These are phyloP conservation scores for Fusarium dimerum DNA, from an alignment of 2,329 filamentous ascomycete genomes.

Conservation along the genomic window DNA sequence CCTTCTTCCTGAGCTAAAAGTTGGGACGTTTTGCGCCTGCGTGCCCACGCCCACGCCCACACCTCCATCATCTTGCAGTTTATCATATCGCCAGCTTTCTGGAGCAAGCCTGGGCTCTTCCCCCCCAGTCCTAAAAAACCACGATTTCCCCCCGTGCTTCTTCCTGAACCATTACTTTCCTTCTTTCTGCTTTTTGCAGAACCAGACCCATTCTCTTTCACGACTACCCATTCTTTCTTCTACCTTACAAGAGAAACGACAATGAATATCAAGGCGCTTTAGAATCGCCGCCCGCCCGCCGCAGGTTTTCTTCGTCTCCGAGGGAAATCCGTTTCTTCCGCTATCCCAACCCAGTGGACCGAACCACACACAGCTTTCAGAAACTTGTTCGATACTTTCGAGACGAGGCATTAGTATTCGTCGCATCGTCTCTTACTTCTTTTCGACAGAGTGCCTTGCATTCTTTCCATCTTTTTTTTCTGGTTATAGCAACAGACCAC, in stretches of 20 bases:
- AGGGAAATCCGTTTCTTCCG: constrained; percentile 26
- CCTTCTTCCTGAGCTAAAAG: constrained; percentile 24
- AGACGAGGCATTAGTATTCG: constrained; percentile 5
- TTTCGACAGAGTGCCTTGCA: constrained; percentile 5
- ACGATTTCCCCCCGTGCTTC: constrained; percentile 22
- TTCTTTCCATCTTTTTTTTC: constrained; percentile 10
- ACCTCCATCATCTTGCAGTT: constrained; percentile 30
- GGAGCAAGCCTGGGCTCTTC: constrained; percentile 23
- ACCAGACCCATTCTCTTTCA: constrained; percentile 1
- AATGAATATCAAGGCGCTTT: constrained; percentile 30
- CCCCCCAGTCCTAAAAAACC: constrained; percentile 21
- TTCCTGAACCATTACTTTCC: constrained; percentile 14
- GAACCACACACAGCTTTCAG: constrained; percentile 11
- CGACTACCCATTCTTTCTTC: constrained; percentile 11
- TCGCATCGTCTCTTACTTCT: constrained; percentile 3
- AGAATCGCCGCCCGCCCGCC: constrained; percentile 26
- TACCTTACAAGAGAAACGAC: constrained; percentile 9
- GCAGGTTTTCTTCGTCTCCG: constrained; percentile 30
- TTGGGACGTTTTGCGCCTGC: constrained; percentile 28
- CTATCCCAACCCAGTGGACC: constrained; percentile 21
- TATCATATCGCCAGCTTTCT: constrained; percentile 31
- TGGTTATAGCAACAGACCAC: constrained; percentile 10
- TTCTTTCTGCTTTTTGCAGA: constrained; percentile 2
- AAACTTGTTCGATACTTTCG: constrained; percentile 12
- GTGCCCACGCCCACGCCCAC: constrained; percentile 27